Conservation (phyloP, 2,329 filamentous ascomycete species). For the Colletotrichum karsti region DNA sequence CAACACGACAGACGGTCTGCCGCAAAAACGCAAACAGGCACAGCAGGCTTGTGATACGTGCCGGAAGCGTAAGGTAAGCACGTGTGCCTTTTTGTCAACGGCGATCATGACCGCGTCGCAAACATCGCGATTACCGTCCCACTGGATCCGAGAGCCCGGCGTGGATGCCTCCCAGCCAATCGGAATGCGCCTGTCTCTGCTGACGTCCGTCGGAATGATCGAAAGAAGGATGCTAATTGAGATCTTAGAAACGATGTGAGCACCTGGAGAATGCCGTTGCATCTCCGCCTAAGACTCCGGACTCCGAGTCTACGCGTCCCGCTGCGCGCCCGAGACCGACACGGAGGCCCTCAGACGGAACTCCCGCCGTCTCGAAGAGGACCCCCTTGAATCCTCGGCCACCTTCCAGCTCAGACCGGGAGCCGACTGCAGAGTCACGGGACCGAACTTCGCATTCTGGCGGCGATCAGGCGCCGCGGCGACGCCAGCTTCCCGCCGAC, state of each 20-base stretch:
- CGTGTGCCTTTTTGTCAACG: not conserved
- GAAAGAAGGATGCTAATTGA: not conserved
- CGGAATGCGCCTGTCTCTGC: not conserved
- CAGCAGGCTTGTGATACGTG: slow-evolving; percentile 27
- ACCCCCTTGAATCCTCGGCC: not conserved
- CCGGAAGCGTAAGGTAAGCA: slow-evolving; percentile 28
- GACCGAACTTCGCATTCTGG: not conserved
- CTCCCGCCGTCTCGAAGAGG: not conserved
- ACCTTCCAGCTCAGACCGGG: not conserved
- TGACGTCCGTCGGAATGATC: not conserved
- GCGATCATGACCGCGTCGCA: not conserved
- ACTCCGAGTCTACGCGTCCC: not conserved
- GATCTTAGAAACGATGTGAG: slow-evolving; percentile 27
- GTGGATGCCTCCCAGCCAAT: not conserved
- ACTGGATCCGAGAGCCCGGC: not conserved
- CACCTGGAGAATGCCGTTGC: slow-evolving; percentile 11
- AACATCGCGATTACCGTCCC: not conserved
- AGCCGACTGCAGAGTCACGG: not conserved
- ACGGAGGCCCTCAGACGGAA: not conserved
- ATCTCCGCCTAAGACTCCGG: not conserved
- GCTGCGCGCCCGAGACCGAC: not conserved
- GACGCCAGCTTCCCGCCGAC: not conserved
- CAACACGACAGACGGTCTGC: slow-evolving; percentile 24
- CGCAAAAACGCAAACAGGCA: slow-evolving; percentile 25
- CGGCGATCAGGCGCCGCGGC: not conserved